Percentiles rank a stretch among this genome's conserved stretches.
These are phyloP conservation scores for Diaporthe helianthi DNA, from an alignment of 2,329 filamentous ascomycete genomes.

Conservation along the genomic window DNA sequence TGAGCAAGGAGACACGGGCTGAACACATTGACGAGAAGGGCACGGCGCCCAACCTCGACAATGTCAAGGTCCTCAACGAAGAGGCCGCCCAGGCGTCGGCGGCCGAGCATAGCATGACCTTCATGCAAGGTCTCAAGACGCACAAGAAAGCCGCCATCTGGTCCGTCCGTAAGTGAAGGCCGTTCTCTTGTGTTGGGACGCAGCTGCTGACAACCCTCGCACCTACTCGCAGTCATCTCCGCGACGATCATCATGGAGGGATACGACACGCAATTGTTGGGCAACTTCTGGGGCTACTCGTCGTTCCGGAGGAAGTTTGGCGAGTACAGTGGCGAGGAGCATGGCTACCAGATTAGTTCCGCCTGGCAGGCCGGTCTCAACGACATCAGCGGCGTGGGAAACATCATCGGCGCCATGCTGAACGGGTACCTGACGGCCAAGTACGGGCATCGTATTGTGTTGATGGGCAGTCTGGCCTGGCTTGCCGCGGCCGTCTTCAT, in stretches of 20 bases:
- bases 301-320: constrained; percentile 51
- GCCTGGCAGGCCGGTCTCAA: constrained; percentile 60
- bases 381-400: constrained; percentile 44
- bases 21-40: constrained; percentile 39
- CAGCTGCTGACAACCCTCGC: neutral
- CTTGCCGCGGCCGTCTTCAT: constrained; percentile 55
- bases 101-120: constrained; percentile 46
- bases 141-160: constrained; percentile 50
- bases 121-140: constrained; percentile 47
- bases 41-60: constrained; percentile 41
- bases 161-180: constrained; percentile 45
- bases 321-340: constrained; percentile 42
- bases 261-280: constrained; percentile 56
- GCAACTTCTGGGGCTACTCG: constrained; percentile 54
- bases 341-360: constrained; percentile 54
- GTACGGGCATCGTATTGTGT: constrained; percentile 53
- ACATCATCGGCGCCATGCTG: constrained; percentile 48
- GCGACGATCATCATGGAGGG: constrained; percentile 60
- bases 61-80: constrained; percentile 47
- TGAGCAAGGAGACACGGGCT: constrained; percentile 30
- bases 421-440: constrained; percentile 51
- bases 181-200: too few relatives aligned
- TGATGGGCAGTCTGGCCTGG: constrained; percentile 51
- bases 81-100: constrained; percentile 47
- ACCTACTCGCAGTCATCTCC: constrained; percentile 47